phyloP scores from a whole-genome alignment of 441 rosid species.

The Isatis lusitanica region DNA sequence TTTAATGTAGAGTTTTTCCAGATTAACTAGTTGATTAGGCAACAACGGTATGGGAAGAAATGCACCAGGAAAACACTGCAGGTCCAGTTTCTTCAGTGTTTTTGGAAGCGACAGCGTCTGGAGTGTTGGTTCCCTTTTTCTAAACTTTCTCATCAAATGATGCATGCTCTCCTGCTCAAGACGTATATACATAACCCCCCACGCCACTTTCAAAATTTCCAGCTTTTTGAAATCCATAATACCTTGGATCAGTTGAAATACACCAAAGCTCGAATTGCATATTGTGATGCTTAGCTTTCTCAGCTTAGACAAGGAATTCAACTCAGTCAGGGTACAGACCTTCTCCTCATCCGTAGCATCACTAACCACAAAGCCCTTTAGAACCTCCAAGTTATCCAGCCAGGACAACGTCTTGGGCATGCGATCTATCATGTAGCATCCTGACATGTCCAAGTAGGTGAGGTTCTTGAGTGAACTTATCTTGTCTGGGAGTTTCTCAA shows the following conservation, averaged over 20 bases:
- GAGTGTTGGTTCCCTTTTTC: too few relatives aligned
- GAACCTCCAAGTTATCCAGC: constrained; percentile 46
- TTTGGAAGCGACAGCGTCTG: neutral
- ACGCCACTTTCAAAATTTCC: too few relatives aligned
- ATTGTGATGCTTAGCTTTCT: too few relatives aligned
- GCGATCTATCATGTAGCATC: constrained; percentile 49
- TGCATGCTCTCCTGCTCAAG: too few relatives aligned
- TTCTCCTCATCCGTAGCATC: constrained; percentile 1
- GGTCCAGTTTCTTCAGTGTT: constrained; percentile 41
- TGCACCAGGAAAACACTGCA: constrained; percentile 44
- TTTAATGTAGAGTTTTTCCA: constrained; percentile 43
- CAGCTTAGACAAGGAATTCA: too few relatives aligned
- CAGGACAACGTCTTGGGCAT: constrained; percentile 46
- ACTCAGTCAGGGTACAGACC: too few relatives aligned
- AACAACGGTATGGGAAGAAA: constrained; percentile 32
- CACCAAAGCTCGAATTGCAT: too few relatives aligned
- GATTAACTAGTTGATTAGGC: neutral
- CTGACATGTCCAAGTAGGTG: constrained; percentile 51
- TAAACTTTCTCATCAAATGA: too few relatives aligned
- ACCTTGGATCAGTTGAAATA: too few relatives aligned
- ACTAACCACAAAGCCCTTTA: constrained; percentile 51
- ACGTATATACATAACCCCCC: too few relatives aligned
- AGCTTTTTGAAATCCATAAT: too few relatives aligned
- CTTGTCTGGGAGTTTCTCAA: constrained; percentile 53
- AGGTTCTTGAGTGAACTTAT: constrained; percentile 45